Base-by-base conservation (phyloP, 306 rosid genomes). In the Cyclanthera cordifolia region DNA sequence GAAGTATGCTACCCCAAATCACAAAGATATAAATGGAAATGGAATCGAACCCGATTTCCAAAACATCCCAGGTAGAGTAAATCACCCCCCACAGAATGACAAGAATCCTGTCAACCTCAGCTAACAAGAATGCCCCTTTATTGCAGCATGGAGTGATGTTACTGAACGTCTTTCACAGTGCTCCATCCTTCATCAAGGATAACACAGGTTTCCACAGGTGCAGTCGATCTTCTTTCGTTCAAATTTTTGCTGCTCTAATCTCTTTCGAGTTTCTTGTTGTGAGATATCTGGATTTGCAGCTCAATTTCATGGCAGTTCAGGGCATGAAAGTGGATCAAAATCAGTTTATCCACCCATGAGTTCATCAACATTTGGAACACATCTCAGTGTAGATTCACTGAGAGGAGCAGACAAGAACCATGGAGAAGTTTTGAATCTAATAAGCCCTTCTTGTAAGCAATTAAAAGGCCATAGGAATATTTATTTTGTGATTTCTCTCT, bases 1-100 rank as follows among this genome's bases (percentile, higher is more conserved):
- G 63, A 93, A 93, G 86, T 93, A 93, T 61, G 96, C 90, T 69
- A 93, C 96, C 24, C 96, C 98, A 60, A 80, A 84, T 57, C 95
- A 82, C 73, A 84, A 79, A 75, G 98, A 93, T 78, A 89, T 93
- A 77, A 93, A 89, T 20, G 98, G 96, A 58, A 83, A 93, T 9
- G 98, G 98, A 55, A 89, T 93, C 74, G 94, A 85, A 59, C 98
- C 96, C 4, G 98, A 93, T 70, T 93, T 79, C 81, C 85, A 52
- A 66, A 92, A 82, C 69, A 82, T 92, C n/a, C n/a, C n/a, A n/a
- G n/a, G n/a, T n/a, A n/a, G n/a, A n/a, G n/a, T n/a, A n/a, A n/a
- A n/a, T n/a, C n/a, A n/a, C n/a, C n/a, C n/a, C 3, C 30, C 30
- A 27, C n/a, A 27, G 30, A 70, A 53, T 20, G 7, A 39, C 11